Conservation (phyloP, 2,329 filamentous ascomycete genomes). For the Penicillium sp. region DNA sequence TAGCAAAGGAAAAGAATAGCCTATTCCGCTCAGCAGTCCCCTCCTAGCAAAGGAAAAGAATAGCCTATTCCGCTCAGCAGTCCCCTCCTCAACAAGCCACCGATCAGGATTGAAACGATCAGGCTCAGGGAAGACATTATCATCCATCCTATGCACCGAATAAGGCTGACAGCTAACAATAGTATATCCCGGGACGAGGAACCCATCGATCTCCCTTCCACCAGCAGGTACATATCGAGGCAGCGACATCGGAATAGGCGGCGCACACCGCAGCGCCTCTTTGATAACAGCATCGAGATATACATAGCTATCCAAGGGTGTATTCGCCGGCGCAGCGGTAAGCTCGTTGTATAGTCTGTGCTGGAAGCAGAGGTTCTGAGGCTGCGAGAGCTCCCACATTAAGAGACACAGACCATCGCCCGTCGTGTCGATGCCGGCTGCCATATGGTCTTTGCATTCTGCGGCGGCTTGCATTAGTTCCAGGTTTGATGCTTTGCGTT, state of each 20-base stretch:
- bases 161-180: constrained; percentile 42
- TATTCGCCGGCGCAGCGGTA: constrained; percentile 35
- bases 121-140: constrained; percentile 30
- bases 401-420: constrained; percentile 68
- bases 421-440: constrained; percentile 69
- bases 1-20: no score
- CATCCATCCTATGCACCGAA: constrained; percentile 33
- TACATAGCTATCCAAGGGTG: constrained; percentile 42
- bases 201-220: constrained; percentile 43
- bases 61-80: constrained; percentile 47
- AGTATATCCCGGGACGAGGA: constrained; percentile 32
- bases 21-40: no score
- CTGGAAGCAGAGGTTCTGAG: constrained; percentile 53
- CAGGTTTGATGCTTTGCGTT: constrained; percentile 49
- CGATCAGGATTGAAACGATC: constrained; percentile 33
- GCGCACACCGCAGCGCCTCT: constrained; percentile 59
- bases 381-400: constrained; percentile 68
- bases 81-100: constrained; percentile 35
- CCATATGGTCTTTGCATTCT: constrained; percentile 70
- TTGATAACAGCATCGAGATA: constrained; percentile 63
- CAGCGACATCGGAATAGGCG: constrained; percentile 52
- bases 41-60: constrained; percentile 66
- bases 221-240: constrained; percentile 44
- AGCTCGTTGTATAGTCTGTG: constrained; percentile 54
- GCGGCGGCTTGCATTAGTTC: constrained; percentile 58